Evolutionary conservation across 2,329 filamentous ascomycete species (phyloP).

Genomic region (Aureobasidium melanogenum): DNA sequence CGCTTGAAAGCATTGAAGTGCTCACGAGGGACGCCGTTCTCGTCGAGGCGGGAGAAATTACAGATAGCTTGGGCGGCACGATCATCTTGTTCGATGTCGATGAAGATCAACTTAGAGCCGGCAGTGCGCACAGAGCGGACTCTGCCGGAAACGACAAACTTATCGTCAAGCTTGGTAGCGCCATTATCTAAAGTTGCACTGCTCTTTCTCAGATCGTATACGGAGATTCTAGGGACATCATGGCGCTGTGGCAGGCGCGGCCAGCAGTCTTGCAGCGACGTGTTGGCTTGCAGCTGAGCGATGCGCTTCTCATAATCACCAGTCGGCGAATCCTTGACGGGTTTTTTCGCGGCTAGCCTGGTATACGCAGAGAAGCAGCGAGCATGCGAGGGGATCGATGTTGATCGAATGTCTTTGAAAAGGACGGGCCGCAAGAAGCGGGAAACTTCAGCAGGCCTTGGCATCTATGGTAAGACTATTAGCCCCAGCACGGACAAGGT

Average conservation of each 20-base stretch:
- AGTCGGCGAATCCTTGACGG: constrained; percentile 18
- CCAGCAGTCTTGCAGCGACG: constrained; percentile 45
- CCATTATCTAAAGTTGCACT: constrained; percentile 5
- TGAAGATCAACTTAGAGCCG: constrained; percentile 72
- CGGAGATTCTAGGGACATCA: constrained; percentile 18
- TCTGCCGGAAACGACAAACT: constrained; percentile 48
- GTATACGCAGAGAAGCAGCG: constrained; percentile 39
- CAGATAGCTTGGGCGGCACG: constrained; percentile 67
- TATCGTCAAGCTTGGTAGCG: neutral
- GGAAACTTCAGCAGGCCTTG: constrained; percentile 40
- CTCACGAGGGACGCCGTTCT: constrained; percentile 30
- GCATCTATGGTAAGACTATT: constrained; percentile 20
- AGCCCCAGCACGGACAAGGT: constrained; percentile 26
- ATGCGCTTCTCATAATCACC: constrained; percentile 43
- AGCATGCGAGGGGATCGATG: constrained; percentile 35
- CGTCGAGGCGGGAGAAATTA: constrained; percentile 49
- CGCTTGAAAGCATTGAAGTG: constrained; percentile 53
- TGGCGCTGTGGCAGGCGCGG: constrained; percentile 36
- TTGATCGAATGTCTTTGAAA: constrained; percentile 31
- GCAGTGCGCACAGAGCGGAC: constrained; percentile 61
- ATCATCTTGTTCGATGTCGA: constrained; percentile 69
- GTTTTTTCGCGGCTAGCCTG: constrained; percentile 5
- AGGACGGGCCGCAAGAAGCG: constrained; percentile 51
- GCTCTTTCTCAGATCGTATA: constrained; percentile 12
- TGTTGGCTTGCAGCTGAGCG: constrained; percentile 42